A percentile compares a stretch with the other conserved stretches of the same genome.
These are phyloP conservation scores for Ophiostoma perfectum DNA, from an alignment of 2,329 filamentous ascomycete genomes.

Conservation along the genomic window DNA sequence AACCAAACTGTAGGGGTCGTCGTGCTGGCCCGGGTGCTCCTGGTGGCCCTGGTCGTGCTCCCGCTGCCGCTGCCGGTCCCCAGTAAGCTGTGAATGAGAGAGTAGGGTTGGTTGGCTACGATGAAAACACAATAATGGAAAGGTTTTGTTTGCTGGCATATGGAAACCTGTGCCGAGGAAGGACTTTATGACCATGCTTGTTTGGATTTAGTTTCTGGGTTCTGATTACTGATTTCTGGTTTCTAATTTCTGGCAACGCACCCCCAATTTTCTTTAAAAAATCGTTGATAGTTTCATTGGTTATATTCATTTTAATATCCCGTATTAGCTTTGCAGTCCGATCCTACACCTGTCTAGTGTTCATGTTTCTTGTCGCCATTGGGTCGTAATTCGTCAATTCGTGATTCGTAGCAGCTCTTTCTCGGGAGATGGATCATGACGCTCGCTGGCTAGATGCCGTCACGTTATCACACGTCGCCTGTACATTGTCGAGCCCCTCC, in stretches of 20 bases:
- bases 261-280: conserved; percentile 3
- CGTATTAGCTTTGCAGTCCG: neutral
- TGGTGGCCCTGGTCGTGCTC: conserved; percentile 3
- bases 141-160: neutral
- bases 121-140: neutral
- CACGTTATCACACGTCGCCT: conserved; percentile 53
- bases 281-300: conserved; percentile 1
- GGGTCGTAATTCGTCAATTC: conserved; percentile 3
- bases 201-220: neutral
- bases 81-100: conserved; percentile 13
- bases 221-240: neutral
- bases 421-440: neutral
- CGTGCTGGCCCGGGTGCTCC: conserved; percentile 30
- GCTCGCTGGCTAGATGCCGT: neutral
- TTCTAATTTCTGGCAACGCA: conserved; percentile 2
- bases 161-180: neutral
- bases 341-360: neutral
- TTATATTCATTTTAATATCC: conserved; percentile 7
- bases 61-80: conserved; percentile 21
- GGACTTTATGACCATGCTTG: neutral
- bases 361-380: neutral
- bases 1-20: conserved; percentile 35
- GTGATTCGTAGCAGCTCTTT: neutral
- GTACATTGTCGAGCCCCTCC: conserved; percentile 58
- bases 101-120: neutral